Percentiles rank a stretch among this genome's conserved stretches.
Evolutionary conservation across 208 protist species (phyloP).

Genomic region (Leptomonas seymouri): DNA sequence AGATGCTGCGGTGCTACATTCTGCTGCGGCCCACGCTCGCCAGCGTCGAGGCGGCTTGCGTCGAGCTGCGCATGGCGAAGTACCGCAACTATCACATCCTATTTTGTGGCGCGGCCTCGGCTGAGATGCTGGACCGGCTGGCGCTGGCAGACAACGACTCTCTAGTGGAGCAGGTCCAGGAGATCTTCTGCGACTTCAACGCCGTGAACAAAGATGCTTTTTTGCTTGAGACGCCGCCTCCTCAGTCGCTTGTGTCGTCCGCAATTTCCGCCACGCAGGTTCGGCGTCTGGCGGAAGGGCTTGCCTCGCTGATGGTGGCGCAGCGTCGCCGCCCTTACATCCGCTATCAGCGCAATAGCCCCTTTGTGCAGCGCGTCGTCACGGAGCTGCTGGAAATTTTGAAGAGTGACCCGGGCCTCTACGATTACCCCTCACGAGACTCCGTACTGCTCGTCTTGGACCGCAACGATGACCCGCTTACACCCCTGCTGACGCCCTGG

Average conservation of each 20-base stretch:
- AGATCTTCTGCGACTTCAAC: slow-evolving; percentile 96
- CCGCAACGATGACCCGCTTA: slow-evolving; percentile 94
- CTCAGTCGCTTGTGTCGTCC: slow-evolving; percentile 46
- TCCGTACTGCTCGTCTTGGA: slow-evolving; percentile 81
- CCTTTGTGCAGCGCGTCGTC: slow-evolving; percentile 71
- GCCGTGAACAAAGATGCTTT: slow-evolving; percentile 91
- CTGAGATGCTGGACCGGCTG: slow-evolving; percentile 87
- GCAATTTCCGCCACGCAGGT: slow-evolving; percentile 36
- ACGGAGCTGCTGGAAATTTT: slow-evolving; percentile 72
- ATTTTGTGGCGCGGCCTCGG: slow-evolving; percentile 91
- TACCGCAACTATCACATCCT: slow-evolving; percentile 82
- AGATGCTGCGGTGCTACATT: slow-evolving; percentile 92
- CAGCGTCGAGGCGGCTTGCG: slow-evolving; percentile 83
- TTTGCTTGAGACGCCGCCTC: slow-evolving; percentile 51
- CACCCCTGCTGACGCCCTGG: slow-evolving; percentile 98
- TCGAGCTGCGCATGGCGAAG: slow-evolving; percentile 91
- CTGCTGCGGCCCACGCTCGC: slow-evolving; percentile 92
- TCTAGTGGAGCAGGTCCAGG: slow-evolving; percentile 92
- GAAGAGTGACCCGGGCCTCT: slow-evolving; percentile 81
- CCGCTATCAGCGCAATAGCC: slow-evolving; percentile 70
- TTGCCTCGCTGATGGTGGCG: slow-evolving; percentile 81
- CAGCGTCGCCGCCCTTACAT: slow-evolving; percentile 68
- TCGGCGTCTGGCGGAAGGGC: slow-evolving; percentile 61
- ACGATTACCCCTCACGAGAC: slow-evolving; percentile 82
- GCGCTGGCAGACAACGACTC: slow-evolving; percentile 94